Evolutionary conservation across 2,329 filamentous ascomycete genomes (phyloP), one percentile per base, ranked within the genome.

Genomic region (Sporothrix sp.): DNA sequence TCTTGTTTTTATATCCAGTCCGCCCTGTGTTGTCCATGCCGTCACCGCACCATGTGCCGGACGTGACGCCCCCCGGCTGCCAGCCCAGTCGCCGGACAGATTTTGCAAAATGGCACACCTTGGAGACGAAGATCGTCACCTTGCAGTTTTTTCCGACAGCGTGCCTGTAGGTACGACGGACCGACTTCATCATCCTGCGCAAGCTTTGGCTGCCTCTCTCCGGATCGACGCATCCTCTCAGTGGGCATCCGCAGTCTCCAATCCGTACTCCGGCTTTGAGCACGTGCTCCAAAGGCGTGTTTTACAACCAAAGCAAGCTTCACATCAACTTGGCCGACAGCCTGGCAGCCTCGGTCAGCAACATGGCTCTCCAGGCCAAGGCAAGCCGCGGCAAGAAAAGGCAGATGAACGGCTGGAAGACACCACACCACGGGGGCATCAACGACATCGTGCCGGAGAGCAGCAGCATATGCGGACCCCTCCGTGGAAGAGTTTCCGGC

Each of bases 41-140:
- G 28, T n/a, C 35, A 25, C 11, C 30, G 16, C 18, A 13, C 46
- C 39, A n/a, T 53, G 50, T 53, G 51, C 47, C 51, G 47, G 42
- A 36, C 48, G 25, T 23, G 42, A 30, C 37, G 32, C 38, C 35
- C 13, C 32, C 35, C 27, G 48, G 48, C 52, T 47, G 18, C 43
- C 43, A 48, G 52, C 48, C 48, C 30, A 28, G 21, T 30, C 18
- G 48, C 52, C 40, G 52, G 52, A 44, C 35, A n/a, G n/a, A n/a
- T 37, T 33, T 27, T 40, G 18, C 20, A 48, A 43, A 30, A 53
- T 53, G 52, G 48, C 18, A 10, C n/a, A 39, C n/a, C 33, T 21
- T 14, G 28, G 43, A 28, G 32, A 48, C 30, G 36, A n/a, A 3
- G 7, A 30, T n/a, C 21, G 27, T 6, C 25, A 14, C 20, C 18